Base-by-base conservation (phyloP, 208 protist genomes). In the Wallacemonas rigidus region DNA sequence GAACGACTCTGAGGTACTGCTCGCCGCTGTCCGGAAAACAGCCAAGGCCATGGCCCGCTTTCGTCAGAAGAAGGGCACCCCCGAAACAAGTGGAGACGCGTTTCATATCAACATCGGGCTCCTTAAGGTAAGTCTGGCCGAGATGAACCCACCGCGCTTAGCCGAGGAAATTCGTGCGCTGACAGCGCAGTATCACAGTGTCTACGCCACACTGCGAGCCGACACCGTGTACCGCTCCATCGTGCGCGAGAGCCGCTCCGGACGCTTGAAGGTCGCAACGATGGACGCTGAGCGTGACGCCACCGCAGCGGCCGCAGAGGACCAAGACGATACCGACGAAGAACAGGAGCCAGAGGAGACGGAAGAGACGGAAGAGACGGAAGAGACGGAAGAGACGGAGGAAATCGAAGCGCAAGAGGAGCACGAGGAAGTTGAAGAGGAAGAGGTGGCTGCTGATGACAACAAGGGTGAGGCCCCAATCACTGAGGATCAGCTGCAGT, bases 141-240 rank as follows among this genome's bases (percentile, higher is more conserved):
- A 43, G 3, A 75, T 81, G 69, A 68, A 73, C 26, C 76, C 76
- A 15, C 36, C 51, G 8, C 57, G 72, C 38, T 26, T 70, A 26
- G 44, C 2, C 36, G 43, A 47, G 4, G 64, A 81, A 55, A 63
- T 81, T 6, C 36, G 36, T 2, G 39, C n/a, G 3, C 8, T 79
- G 36, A 55, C 11, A 15, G 35, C 72, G 26, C 47, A n/a, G 45
- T 77, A 77, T 44, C 54, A 50, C 2, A 55, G 54, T 1, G 64
- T 67, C 53, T 79, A 72, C 55, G 47, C 71, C 8, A 71, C 74
- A 6, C 67, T 83, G 15, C 79, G 70, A 36, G 40, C 41, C 12
- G 56, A 44, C 15, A 36, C 68, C 11, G 50, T 74, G 7, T 69
- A 71, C 15, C 69, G 79, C 8, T 55, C 79, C 1, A 64, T 75